These are phyloP conservation scores for Zoysia matrella DNA, from an alignment of 202 grass and related monocot genomes.

Conservation along the genomic window DNA sequence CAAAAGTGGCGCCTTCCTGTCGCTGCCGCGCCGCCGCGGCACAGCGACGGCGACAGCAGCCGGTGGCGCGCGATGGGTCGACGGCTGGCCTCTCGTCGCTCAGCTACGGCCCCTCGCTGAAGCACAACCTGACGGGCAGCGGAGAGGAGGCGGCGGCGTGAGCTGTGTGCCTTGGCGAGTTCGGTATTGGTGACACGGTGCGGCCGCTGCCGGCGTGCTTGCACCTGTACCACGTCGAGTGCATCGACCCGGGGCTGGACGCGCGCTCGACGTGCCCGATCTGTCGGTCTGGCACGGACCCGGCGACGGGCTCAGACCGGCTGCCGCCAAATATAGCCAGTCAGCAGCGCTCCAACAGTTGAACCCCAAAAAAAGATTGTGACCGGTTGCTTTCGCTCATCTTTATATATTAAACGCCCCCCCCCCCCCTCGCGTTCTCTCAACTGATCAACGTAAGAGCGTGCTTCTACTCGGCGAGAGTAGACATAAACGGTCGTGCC, in stretches of 20 bases:
- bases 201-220: constrained; percentile 45
- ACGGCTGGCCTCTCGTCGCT: constrained; percentile 25
- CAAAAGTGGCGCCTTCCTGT: background rate
- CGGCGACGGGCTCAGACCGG: background rate
- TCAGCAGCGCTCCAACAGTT: no score
- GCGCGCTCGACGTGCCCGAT: constrained; percentile 49
- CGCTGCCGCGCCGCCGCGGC: background rate
- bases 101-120: constrained; percentile 30
- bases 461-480: no score
- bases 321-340: background rate
- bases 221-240: constrained; percentile 51
- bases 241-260: constrained; percentile 52
- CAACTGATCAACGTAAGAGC: no score
- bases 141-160: constrained; percentile 28
- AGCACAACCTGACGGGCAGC: background rate
- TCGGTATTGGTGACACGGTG: constrained; percentile 43
- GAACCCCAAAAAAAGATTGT: no score
- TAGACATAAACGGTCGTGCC: no score
- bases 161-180: constrained; percentile 43
- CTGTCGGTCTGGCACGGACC: constrained; percentile 33
- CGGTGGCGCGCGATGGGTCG: background rate
- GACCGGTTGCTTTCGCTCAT: no score
- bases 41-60: background rate
- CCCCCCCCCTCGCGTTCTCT: no score
- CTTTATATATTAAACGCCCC: no score